Base-by-base conservation (phyloP, 441 rosid species). In the Aquilaria agallochum region DNA sequence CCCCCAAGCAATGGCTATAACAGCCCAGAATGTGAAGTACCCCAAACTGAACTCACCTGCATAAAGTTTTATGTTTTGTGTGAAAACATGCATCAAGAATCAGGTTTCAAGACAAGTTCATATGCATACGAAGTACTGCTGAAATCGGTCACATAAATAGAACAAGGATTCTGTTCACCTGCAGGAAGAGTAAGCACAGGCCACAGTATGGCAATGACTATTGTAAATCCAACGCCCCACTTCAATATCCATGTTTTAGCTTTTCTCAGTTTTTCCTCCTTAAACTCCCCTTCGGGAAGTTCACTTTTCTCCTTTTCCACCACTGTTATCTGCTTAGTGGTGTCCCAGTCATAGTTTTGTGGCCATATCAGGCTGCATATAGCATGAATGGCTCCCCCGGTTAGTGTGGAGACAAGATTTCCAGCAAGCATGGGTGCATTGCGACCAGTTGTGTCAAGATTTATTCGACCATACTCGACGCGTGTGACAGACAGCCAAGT, bases 401-500 rank as follows among this genome's bases (percentile, higher is more conserved):
- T 58, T 15, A 90, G 78, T 61, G 88, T 77, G 0, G 98, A 88
- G 8, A 90, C 95, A 11, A 93, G 85, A 65, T 93, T 93, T 44
- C 98, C 97, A 1, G 92, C 81, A 3, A 90, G 91, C 97, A 88
- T 88, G 0, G 98, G 95, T 31, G 96, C 97, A 62, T 93, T 93
- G 62, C 78, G 75, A 44, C 95, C 96, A 0, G 95, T 87, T 2
- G 89, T 81, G 76, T 81, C 82, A 7, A 93, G 96, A 77, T 83
- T 79, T 58, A 93, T 71, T 3, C 72, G 72, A 33, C 90, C 91
- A 49, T 90, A 90, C 70, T 93, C 86, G 0, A 85, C 33, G 12
- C 66, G 73, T 9, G 98, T 62, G 7, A 88, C 90, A 0, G 83
- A 69, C 65, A 90, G 51, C 97, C 98, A 93, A 52, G 92, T 81